Evolutionary conservation across 2,329 filamentous ascomycete genomes (phyloP), one percentile per base, ranked within the genome.

Genomic region (Clonostachys rhizophaga): DNA sequence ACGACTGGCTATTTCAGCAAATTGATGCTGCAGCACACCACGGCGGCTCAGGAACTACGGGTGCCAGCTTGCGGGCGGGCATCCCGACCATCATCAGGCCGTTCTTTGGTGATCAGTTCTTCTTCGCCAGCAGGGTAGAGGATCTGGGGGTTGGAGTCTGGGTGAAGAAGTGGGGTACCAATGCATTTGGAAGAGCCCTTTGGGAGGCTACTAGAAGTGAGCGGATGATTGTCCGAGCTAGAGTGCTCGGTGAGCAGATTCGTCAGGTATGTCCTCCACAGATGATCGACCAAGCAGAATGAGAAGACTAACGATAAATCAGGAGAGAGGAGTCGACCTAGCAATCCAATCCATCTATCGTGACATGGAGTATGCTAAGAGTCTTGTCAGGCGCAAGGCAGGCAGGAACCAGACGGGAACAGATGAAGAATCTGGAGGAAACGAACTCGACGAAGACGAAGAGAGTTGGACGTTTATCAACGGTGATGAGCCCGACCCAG

Each of bases 61-160:
- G 94, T 3, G 94, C 94, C 1, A 95, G 90, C 64, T 73, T 99
- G 43, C 80, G 94, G 45, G 91, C 91, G 1, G 94, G 94, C 3
- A 82, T 96, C 6, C 94, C 94, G 0, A 97, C 94, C 1, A 91
- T 99, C 53, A 87, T 97, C 61, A 89, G 92, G 51, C 94, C 94
- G 0, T 99, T 97, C 72, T 99, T 99, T 61, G 94, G 94, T 6
- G 94, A 99, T 58, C 94, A 99, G 62, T 96, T 87, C 75, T 99
- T 99, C 74, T 97, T 95, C 58, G 94, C 91, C 7, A 81, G 78
- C 33, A 80, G 94, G 5, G 87, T 97, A 2, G 91, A 97, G 64
- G 92, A 97, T 59, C 75, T 99, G 6, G 92, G 94, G 1, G 94
- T 97, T 3, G 94, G 94, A 1, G 84, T 96, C 17, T 89, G 86